These are phyloP conservation scores for Penicillium goetzii DNA, from an alignment of 495 filamentous ascomycete genomes.

Conservation along the genomic window DNA sequence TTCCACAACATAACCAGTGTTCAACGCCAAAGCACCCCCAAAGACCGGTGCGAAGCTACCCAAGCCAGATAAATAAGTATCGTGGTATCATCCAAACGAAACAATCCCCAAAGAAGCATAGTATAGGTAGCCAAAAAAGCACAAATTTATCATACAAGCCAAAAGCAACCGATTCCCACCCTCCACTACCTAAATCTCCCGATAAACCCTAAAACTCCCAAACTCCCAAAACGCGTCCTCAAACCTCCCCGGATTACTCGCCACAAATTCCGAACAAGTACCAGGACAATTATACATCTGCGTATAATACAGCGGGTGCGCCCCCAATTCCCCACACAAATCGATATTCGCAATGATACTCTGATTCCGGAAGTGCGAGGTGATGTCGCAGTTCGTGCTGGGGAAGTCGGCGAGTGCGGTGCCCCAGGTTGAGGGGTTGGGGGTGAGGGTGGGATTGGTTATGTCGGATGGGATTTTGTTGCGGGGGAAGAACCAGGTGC, in stretches of 20 bases:
- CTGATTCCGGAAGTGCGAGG: conserved; percentile 44
- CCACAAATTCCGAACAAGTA: conserved; percentile 38
- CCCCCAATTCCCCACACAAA: conserved; percentile 40
- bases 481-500: conserved; percentile 44
- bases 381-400: conserved; percentile 43
- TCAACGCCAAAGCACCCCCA: too few relatives aligned
- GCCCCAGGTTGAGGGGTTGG: conserved; percentile 37
- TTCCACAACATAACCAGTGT: too few relatives aligned
- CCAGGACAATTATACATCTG: conserved; percentile 36
- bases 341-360: conserved; percentile 50
- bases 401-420: conserved; percentile 47
- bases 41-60: too few relatives aligned
- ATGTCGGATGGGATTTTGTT: conserved; percentile 33
- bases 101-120: neutral
- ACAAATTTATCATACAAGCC: neutral
- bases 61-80: too few relatives aligned
- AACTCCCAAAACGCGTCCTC: conserved; percentile 48
- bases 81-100: neutral
- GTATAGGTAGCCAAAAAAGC: too few relatives aligned
- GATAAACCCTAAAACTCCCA: conserved; percentile 40
- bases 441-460: conserved; percentile 18
- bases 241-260: conserved; percentile 37
- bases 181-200: conserved; percentile 11
- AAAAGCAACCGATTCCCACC: neutral
- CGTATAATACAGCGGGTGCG: conserved; percentile 31